These are phyloP conservation scores for Apostasia shenzhenica DNA, from an alignment of 106 monocot genomes.

Conservation along the genomic window DNA sequence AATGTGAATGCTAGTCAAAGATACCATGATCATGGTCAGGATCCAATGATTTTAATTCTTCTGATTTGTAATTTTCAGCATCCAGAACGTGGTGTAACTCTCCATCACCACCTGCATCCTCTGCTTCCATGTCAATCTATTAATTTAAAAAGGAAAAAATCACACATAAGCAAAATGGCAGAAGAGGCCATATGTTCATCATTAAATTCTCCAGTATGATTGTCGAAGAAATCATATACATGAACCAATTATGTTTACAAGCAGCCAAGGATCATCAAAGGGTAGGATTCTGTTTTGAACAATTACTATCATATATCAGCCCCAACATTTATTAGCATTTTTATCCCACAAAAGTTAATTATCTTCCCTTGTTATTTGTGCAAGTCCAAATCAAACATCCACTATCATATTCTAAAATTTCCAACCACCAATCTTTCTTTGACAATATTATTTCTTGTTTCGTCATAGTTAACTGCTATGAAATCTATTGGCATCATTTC, in stretches of 20 bases:
- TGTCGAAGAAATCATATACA: neutral
- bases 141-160: neutral
- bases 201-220: neutral
- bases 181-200: neutral
- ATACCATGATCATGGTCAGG: constrained; percentile 29
- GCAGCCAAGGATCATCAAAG: neutral
- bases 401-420: no score
- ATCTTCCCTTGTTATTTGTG: no score
- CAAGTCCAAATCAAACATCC: no score
- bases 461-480: no score
- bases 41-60: constrained; percentile 16
- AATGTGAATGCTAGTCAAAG: neutral
- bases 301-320: no score
- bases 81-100: constrained; percentile 13
- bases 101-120: constrained; percentile 46
- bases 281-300: no score
- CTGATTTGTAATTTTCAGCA: constrained; percentile 10
- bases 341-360: no score
- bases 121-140: constrained; percentile 94
- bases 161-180: neutral
- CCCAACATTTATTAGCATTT: no score
- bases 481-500: no score
- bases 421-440: no score
- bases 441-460: no score
- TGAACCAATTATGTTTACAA: neutral